Conservation (phyloP, 164 flowering plant species). For the Chloranthus sessilifolius region DNA sequence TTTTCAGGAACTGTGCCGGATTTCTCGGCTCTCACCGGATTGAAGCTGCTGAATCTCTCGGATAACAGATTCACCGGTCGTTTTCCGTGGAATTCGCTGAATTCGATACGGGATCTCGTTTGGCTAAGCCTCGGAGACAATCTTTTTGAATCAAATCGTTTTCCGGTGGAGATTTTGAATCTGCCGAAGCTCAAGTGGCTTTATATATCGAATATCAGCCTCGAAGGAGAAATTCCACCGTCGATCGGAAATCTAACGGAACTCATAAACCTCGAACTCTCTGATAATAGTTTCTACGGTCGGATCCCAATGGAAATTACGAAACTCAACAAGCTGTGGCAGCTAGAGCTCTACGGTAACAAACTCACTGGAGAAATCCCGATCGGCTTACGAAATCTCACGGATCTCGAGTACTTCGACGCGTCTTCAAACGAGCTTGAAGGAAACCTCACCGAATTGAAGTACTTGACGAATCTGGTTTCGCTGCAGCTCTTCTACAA, state of each 20-base stretch:
- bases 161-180: slow-evolving; percentile 42
- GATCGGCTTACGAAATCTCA: slow-evolving; percentile 49
- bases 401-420: slow-evolving; percentile 39
- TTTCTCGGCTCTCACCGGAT: slow-evolving; percentile 26
- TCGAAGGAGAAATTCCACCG: slow-evolving; percentile 55
- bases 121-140: slow-evolving; percentile 63
- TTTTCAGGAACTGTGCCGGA: slow-evolving; percentile 49
- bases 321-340: slow-evolving; percentile 59
- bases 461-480: slow-evolving; percentile 25
- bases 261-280: slow-evolving; percentile 52
- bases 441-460: slow-evolving; percentile 48
- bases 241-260: slow-evolving; percentile 52
- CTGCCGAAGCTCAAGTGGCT: slow-evolving; percentile 46
- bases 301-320: slow-evolving; percentile 52
- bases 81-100: slow-evolving; percentile 56
- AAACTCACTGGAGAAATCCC: slow-evolving; percentile 56
- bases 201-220: slow-evolving; percentile 53
- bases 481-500: slow-evolving; percentile 50
- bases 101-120: slow-evolving; percentile 25
- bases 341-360: slow-evolving; percentile 67
- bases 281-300: slow-evolving; percentile 48
- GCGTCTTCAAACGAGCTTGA: slow-evolving; percentile 39
- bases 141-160: slow-evolving; percentile 30
- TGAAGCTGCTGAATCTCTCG: slow-evolving; percentile 34
- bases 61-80: slow-evolving; percentile 42